Conservation (phyloP, 202 grass and related monocot genomes). For the Zoysia matrella region DNA sequence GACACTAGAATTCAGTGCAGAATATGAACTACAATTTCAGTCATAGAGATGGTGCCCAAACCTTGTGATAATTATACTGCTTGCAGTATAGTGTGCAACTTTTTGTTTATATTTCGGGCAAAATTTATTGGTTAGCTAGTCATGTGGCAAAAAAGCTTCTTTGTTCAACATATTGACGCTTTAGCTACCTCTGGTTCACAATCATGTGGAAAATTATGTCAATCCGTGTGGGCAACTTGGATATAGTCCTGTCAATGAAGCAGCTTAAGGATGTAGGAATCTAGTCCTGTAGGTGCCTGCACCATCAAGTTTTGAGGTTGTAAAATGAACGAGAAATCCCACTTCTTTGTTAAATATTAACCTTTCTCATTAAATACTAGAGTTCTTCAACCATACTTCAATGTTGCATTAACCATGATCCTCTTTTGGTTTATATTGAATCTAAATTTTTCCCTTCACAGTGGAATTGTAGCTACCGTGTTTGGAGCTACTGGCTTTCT, state of each 20-base stretch:
- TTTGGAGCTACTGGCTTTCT: slow-evolving; percentile 99
- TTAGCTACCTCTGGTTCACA: not conserved
- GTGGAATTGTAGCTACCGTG: slow-evolving; percentile 93
- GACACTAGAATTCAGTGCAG: no score
- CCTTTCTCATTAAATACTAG: not conserved
- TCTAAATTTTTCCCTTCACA: slow-evolving; percentile 12
- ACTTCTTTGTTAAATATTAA: not conserved
- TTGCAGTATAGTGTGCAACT: not conserved
- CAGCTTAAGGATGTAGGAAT: not conserved
- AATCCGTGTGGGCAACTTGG: not conserved
- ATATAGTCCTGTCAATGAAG: not conserved
- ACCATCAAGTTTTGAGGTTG: not conserved
- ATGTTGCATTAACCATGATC: slow-evolving; percentile 12
- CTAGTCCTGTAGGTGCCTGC: not conserved
- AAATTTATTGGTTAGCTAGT: not conserved
- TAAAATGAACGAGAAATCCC: not conserved
- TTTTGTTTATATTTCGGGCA: not conserved
- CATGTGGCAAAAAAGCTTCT: not conserved
- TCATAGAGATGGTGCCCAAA: not conserved
- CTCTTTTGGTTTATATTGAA: not conserved
- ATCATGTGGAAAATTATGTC: not conserved
- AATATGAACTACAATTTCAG: no score
- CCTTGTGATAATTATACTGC: not conserved
- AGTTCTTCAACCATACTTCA: not conserved
- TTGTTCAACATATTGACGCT: not conserved